Percentiles rank a stretch among this genome's conserved stretches.
Evolutionary conservation across 257 asterid species (phyloP).

Genomic region (Solanum dulcamara): DNA sequence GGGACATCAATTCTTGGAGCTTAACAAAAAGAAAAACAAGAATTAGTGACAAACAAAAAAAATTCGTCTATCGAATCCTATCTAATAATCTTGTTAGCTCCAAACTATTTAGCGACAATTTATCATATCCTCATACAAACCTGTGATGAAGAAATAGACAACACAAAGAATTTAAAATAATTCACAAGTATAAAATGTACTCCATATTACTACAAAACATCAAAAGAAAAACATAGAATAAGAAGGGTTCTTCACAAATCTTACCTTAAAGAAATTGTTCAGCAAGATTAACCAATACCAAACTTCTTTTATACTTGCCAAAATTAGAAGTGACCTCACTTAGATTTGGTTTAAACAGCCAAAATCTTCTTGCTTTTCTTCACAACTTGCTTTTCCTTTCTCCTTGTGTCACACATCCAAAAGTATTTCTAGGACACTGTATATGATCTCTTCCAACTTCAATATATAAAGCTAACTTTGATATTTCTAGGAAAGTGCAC

Average conservation of each 20-base stretch:
- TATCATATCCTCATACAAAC: background rate
- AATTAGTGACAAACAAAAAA: background rate
- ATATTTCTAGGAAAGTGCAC: background rate
- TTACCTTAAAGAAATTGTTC: background rate
- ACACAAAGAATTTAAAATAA: background rate
- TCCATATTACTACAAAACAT: background rate
- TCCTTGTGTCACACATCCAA: background rate
- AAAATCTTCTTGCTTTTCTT: background rate
- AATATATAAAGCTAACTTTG: background rate
- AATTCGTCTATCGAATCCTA: background rate
- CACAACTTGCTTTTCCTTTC: background rate
- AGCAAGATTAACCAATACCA: background rate
- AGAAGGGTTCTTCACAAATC: background rate
- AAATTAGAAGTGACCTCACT: background rate
- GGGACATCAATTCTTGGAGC: background rate
- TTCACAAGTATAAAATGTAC: background rate
- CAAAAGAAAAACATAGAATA: background rate
- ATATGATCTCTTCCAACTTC: background rate
- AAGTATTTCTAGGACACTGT: background rate
- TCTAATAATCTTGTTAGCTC: background rate
- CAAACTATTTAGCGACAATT: background rate
- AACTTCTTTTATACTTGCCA: background rate
- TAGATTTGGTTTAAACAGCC: background rate
- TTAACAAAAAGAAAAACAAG: background rate
- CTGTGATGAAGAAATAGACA: background rate